Evolutionary conservation across 2,329 filamentous ascomycete species (phyloP), one percentile per base, ranked within the genome.

Genomic region (Basipetospora chlamydospora): DNA sequence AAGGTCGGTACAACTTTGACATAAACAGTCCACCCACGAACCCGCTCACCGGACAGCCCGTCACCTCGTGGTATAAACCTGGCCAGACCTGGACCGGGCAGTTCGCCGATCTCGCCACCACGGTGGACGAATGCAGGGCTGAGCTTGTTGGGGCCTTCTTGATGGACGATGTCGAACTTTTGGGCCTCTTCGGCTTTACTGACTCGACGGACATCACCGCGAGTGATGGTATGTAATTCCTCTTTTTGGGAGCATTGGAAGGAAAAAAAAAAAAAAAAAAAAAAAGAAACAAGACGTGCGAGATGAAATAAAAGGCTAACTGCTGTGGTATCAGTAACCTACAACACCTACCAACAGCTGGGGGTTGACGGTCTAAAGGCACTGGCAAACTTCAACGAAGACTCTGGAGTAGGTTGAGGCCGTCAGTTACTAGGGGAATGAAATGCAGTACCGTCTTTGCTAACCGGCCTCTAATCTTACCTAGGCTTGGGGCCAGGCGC

Each of bases 71-170:
- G 64, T 80, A 80, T 56, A 68, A 65, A 45, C 67, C 66, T 3
- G 72, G 72, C 2, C 67, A 80, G 52, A 79, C 73, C 0, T 80
- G 72, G 73, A 73, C 67, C 8, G 62, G 64, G 4, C 62, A 70
- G 0, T 79, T 79, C 43, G 71, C 64, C 3, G 57, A 72, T 17
- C 54, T 78, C 33, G 68, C 73, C 3, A 70, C 63, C 0, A 70
- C 63, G 4, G 70, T 78, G 28, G 75, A 80, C 39, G 76, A 80
- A 42, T 64, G 60, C 41, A 47, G 61, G 20, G 58, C 58, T 1
- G 54, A 57, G 30, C 52, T 63, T 13, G 58, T 66, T 10, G 55
- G 53, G 0, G 57, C 54, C 23, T 66, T 60, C 44, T 49, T 67
- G 1, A 57, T 61, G 45, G 57, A 60, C 34, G 54, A 67, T 32